Base-by-base conservation (phyloP, 371 early-diverging fungal species). In the Mucor irregularis region DNA sequence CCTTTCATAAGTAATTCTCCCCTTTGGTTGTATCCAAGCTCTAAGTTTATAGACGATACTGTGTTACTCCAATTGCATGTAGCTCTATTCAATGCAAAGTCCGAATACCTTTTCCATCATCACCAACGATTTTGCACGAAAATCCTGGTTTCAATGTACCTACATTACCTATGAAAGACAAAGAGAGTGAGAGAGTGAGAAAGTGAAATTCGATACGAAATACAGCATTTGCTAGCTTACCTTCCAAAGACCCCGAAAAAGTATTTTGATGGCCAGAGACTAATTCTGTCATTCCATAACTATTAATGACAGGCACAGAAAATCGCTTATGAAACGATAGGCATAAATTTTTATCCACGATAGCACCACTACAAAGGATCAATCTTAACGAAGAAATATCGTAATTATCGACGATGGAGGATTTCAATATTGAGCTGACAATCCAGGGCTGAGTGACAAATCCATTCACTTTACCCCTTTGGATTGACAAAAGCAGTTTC, bases 1-100 rank as follows among this genome's bases (percentile, higher is more conserved):
- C 91, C 91, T n/a, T 83, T 80, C 49, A 93, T 49, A 56, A 85
- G 74, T 43, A 91, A 72, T 58, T 90, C 91, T 13, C 91, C 90
- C 0, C 45, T 42, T 43, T 80, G 54, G 7, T 73, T 77, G 5
- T 46, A 42, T 13, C 42, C 42, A 42, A 42, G 24, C 42, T 42
- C 42, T 42, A 42, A 19, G 11, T 9, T 17, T 21, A 19, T n/a
- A 13, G 5, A 13, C 11, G 16, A 21, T 19, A 21, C n/a, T 14
- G 14, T 14, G 9, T 5, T 14, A 21, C 3, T 9, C 39, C 39
- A 5, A 4, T 9, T 19, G 4, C 2, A 19, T 1, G 4, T 1
- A 39, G 2, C 10, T 13, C 10, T 3, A 1, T 22, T 4, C 2
- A 21, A 42, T 0, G 13, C 1, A 38, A 38, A 19, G 10, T 13